Conservation (phyloP, 208 protist genomes). For the Wallacemonas sp. region DNA sequence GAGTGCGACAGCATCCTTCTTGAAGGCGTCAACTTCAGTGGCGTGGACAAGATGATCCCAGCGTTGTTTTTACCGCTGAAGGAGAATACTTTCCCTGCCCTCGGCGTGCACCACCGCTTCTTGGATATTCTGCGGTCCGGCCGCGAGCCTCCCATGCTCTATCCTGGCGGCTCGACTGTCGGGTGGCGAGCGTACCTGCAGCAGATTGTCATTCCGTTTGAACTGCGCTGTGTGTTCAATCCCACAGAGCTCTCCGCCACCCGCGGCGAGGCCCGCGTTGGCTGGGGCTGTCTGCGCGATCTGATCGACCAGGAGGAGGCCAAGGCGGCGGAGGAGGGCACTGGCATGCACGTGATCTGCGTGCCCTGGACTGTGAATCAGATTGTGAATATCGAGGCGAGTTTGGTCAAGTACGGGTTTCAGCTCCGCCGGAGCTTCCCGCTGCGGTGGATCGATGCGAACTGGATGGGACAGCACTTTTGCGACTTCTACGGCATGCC, state of each 20-base stretch:
- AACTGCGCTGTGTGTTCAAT: constrained; percentile 74
- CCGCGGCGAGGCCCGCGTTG: constrained; percentile 73
- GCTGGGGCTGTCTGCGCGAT: constrained; percentile 76
- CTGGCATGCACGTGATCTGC: constrained; percentile 53
- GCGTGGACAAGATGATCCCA: constrained; percentile 69
- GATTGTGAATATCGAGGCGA: constrained; percentile 87
- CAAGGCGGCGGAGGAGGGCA: neutral
- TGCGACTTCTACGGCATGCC: constrained; percentile 64
- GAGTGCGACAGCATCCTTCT: constrained; percentile 68
- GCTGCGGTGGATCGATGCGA: constrained; percentile 76
- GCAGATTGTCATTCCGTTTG: constrained; percentile 69
- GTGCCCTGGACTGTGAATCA: constrained; percentile 88
- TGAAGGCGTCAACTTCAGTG: constrained; percentile 72
- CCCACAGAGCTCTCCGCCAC: constrained; percentile 72
- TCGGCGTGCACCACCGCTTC: constrained; percentile 81
- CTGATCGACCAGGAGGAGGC: constrained; percentile 50
- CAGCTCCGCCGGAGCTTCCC: constrained; percentile 56
- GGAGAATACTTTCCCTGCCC: constrained; percentile 74
- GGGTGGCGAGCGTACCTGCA: constrained; percentile 41
- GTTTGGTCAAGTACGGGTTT: constrained; percentile 84
- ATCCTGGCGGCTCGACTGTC: constrained; percentile 50
- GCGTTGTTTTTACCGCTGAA: constrained; percentile 72
- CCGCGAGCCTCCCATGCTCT: constrained; percentile 78
- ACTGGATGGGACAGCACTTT: constrained; percentile 81
- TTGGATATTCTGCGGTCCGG: constrained; percentile 63